A percentile compares a stretch with the other conserved stretches of the same genome.
phyloP scores from a whole-genome alignment of 345 rosid species.

The Salix koriyanagi region DNA sequence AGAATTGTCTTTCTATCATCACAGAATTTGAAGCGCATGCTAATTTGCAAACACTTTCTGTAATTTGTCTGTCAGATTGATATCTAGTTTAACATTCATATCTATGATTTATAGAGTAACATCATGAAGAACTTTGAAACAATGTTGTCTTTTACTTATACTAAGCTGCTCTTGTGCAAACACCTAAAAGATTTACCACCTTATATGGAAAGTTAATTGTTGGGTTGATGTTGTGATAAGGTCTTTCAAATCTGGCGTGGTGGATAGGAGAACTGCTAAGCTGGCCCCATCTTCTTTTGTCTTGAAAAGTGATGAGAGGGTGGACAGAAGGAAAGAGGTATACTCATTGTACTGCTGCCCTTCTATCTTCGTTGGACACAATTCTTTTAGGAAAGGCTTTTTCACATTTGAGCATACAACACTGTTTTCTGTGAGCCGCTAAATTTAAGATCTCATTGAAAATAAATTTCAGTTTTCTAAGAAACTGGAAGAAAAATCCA shows the following conservation, averaged over 20 bases:
- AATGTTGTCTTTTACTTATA: neutral
- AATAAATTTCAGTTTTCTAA: slow-evolving; percentile 34
- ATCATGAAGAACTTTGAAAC: neutral
- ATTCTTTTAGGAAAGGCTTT: slow-evolving; percentile 1
- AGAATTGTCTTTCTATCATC: neutral
- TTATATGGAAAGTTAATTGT: slow-evolving; percentile 1
- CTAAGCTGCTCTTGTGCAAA: neutral
- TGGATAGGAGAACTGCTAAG: slow-evolving; percentile 47
- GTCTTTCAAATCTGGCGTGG: slow-evolving; percentile 28
- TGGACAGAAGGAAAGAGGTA: slow-evolving; percentile 47
- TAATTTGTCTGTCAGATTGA: neutral
- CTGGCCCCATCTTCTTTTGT: slow-evolving; percentile 42
- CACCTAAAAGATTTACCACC: neutral
- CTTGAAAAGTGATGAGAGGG: slow-evolving; percentile 33
- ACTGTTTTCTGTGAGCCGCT: neutral
- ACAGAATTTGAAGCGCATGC: neutral
- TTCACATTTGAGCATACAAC: neutral
- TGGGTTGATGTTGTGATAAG: slow-evolving; percentile 28
- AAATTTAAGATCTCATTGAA: neutral
- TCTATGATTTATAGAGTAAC: neutral
- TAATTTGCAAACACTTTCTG: neutral
- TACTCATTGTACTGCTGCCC: slow-evolving; percentile 14
- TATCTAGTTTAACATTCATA: neutral
- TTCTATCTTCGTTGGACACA: neutral
- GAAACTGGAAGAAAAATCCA: slow-evolving; percentile 38